phyloP scores from a whole-genome alignment of 441 rosid species.

The Arabidopsis lyrata region DNA sequence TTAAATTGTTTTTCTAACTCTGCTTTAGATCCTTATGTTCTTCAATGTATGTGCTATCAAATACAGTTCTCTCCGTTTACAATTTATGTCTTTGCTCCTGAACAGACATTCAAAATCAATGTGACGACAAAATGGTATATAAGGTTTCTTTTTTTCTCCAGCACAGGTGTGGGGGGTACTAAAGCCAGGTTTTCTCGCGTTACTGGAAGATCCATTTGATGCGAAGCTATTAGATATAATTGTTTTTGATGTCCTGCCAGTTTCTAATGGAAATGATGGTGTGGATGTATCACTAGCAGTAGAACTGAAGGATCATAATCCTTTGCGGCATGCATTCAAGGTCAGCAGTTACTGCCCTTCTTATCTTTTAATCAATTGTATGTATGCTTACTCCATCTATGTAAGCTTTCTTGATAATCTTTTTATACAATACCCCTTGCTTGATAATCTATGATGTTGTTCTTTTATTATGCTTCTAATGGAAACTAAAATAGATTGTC shows the following conservation, averaged over 20 bases:
- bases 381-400: slow-evolving; percentile 17
- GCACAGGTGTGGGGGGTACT: slow-evolving; percentile 99
- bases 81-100: slow-evolving; percentile 18
- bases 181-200: slow-evolving; percentile 98
- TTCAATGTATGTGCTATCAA: slow-evolving; percentile 18
- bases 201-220: slow-evolving; percentile 88
- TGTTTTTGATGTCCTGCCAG: slow-evolving; percentile 93
- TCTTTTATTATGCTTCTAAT: slow-evolving; percentile 19
- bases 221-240: slow-evolving; percentile 87
- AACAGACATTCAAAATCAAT: slow-evolving; percentile 18
- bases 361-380: background rate
- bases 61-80: slow-evolving; percentile 25
- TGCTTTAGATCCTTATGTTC: slow-evolving; percentile 16
- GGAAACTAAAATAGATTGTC: background rate
- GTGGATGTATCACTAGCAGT: slow-evolving; percentile 81
- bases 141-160: slow-evolving; percentile 50
- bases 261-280: slow-evolving; percentile 85
- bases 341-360: slow-evolving; percentile 49
- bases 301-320: slow-evolving; percentile 93
- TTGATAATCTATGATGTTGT: slow-evolving; percentile 15
- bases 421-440: background rate
- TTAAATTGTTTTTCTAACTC: slow-evolving; percentile 13
- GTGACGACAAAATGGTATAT: slow-evolving; percentile 30
- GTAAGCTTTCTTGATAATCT: slow-evolving; percentile 14
- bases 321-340: slow-evolving; percentile 91